phyloP scores from a whole-genome alignment of 177 flowering plant species.

The Vitis hybrid region DNA sequence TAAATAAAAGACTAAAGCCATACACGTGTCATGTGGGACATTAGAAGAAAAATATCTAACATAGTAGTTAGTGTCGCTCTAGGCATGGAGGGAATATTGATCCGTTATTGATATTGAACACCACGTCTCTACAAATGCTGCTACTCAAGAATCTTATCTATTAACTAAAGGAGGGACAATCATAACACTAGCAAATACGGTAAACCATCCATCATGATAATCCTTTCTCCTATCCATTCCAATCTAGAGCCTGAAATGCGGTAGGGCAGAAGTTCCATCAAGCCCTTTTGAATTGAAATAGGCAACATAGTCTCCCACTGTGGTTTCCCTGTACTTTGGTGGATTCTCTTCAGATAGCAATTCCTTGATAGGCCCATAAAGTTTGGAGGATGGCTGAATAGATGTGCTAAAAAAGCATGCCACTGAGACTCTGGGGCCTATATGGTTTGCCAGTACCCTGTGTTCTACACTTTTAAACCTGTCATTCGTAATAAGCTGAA shows the following conservation, averaged over 20 bases:
- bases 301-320: constrained; percentile 20
- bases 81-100: too few species aligned
- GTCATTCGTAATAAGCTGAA: constrained; percentile 33
- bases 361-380: constrained; percentile 41
- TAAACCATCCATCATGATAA: too few species aligned
- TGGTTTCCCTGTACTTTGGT: constrained; percentile 30
- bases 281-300: constrained; percentile 20
- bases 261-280: constrained; percentile 20
- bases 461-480: constrained; percentile 31
- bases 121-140: too few species aligned
- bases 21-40: too few species aligned
- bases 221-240: neutral
- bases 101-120: too few species aligned
- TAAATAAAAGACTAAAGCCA: too few species aligned
- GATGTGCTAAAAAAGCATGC: constrained; percentile 29
- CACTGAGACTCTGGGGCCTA: constrained; percentile 38
- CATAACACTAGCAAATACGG: too few species aligned
- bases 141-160: too few species aligned
- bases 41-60: too few species aligned
- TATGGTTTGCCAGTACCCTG: constrained; percentile 29
- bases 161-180: too few species aligned
- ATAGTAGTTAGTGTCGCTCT: too few species aligned
- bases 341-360: constrained; percentile 36
- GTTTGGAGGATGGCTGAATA: constrained; percentile 2
- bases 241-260: constrained; percentile 20